Evolutionary conservation across 2,329 filamentous ascomycete genomes (phyloP).

Genomic region (Phoma sp.): DNA sequence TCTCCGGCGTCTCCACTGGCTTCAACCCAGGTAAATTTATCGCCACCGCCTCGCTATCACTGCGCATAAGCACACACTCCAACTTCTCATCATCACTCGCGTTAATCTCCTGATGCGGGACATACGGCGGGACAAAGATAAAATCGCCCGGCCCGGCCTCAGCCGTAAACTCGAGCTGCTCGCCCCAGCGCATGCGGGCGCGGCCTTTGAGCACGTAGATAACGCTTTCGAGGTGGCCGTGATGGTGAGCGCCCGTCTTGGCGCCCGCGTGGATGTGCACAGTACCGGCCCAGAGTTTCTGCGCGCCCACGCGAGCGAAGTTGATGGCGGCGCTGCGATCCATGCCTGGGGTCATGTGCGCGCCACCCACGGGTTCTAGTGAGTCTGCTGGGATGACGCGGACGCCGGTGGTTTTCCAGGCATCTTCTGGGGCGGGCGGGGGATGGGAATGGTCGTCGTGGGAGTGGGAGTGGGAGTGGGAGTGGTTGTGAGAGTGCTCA

Average conservation of each 20-base stretch:
- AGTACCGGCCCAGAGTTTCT: conserved; percentile 14
- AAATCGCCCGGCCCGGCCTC: conserved; percentile 16
- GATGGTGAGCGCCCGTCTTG: conserved; percentile 15
- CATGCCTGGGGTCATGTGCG: conserved; percentile 15
- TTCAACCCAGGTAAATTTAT: conserved; percentile 10
- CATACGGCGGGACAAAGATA: conserved; percentile 19
- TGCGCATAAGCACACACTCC: conserved; percentile 18
- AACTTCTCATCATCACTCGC: conserved; percentile 16
- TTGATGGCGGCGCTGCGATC: conserved; percentile 11
- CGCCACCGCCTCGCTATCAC: conserved; percentile 16
- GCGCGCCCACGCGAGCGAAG: conserved; percentile 11
- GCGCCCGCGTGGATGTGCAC: conserved; percentile 19
- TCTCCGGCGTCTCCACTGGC: conserved; percentile 7
- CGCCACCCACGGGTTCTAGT: conserved; percentile 1
- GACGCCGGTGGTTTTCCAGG: conserved; percentile 15
- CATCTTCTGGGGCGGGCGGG: conserved; percentile 4
- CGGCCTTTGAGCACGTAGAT: conserved; percentile 16
- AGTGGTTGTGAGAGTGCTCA: background rate
- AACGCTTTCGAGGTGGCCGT: conserved; percentile 11
- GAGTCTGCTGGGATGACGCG: conserved; percentile 11
- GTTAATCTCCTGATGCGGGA: conserved; percentile 20
- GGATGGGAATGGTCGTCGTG: background rate
- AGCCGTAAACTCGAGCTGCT: conserved; percentile 13
- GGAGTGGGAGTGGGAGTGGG: background rate
- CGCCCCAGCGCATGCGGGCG: conserved; percentile 18